phyloP scores from a whole-genome alignment of 192 early-diverging fungal genomes.

The Entomortierella lignicola region DNA sequence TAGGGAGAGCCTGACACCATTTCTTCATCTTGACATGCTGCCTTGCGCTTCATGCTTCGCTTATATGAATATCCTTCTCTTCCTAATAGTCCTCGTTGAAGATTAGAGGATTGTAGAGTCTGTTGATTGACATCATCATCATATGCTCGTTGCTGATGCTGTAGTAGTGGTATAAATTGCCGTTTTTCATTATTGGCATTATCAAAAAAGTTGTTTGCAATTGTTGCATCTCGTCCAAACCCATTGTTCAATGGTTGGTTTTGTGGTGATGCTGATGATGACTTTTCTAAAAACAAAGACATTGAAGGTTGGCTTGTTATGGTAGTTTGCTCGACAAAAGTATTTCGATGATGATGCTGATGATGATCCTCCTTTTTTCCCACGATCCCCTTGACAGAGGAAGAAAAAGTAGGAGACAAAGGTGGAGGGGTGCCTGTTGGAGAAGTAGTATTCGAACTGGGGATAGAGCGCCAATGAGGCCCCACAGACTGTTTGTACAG shows the following conservation, averaged over 20 bases:
- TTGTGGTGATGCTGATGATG: too few relatives aligned
- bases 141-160: too few relatives aligned
- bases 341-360: not conserved
- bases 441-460: not conserved
- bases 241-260: not conserved
- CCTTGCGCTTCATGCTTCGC: slow-evolving; percentile 12
- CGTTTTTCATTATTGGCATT: not conserved
- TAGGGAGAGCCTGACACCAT: not conserved
- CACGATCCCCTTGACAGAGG: not conserved
- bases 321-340: not conserved
- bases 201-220: not conserved
- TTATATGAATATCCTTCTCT: slow-evolving; percentile 1
- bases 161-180: not conserved
- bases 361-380: not conserved
- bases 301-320: slow-evolving; percentile 1
- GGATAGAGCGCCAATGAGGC: slow-evolving; percentile 26
- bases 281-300: too few relatives aligned
- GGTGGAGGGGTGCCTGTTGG: slow-evolving; percentile 4
- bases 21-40: slow-evolving; percentile 1
- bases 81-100: not conserved
- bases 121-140: not conserved
- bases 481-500: slow-evolving; percentile 17
- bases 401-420: not conserved
- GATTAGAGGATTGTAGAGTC: slow-evolving; percentile 10
- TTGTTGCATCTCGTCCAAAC: not conserved